Conservation (phyloP, 129 eudicot genomes). For the Flaveria linearis region DNA sequence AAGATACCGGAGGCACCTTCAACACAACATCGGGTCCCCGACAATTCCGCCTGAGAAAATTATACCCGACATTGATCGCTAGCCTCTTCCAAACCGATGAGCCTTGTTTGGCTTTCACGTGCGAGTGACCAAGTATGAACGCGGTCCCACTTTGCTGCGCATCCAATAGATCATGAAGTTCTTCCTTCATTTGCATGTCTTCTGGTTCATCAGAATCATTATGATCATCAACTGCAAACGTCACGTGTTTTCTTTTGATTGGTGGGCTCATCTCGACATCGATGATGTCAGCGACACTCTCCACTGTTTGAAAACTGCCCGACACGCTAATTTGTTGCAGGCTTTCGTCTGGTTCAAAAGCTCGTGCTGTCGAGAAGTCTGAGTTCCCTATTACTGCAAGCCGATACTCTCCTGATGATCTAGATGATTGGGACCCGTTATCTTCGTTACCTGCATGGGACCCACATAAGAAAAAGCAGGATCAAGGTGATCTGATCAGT, state of each 20-base stretch:
- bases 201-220: conserved; percentile 44
- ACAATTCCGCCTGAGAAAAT: conserved; percentile 66
- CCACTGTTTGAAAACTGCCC: conserved; percentile 58
- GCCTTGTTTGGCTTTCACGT: conserved; percentile 51
- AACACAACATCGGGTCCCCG: conserved; percentile 72
- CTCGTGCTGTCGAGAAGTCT: conserved; percentile 33
- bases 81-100: conserved; percentile 57
- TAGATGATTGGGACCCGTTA: conserved; percentile 31
- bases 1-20: conserved; percentile 75
- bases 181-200: conserved; percentile 47
- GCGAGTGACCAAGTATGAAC: conserved; percentile 76
- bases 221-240: conserved; percentile 49
- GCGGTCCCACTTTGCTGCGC: conserved; percentile 85
- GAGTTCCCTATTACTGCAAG: conserved; percentile 60
- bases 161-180: conserved; percentile 63
- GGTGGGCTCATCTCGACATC: conserved; percentile 65
- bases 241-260: conserved; percentile 49
- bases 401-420: conserved; percentile 49
- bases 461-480: not conserved
- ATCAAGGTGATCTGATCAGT: too few species aligned
- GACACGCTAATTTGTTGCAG: conserved; percentile 70
- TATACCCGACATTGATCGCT: conserved; percentile 48
- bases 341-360: conserved; percentile 53
- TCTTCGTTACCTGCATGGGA: conserved; percentile 32
- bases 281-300: conserved; percentile 72